Evolutionary conservation across 2,329 filamentous ascomycete species (phyloP).

Genomic region (Diaporthe humulicola): DNA sequence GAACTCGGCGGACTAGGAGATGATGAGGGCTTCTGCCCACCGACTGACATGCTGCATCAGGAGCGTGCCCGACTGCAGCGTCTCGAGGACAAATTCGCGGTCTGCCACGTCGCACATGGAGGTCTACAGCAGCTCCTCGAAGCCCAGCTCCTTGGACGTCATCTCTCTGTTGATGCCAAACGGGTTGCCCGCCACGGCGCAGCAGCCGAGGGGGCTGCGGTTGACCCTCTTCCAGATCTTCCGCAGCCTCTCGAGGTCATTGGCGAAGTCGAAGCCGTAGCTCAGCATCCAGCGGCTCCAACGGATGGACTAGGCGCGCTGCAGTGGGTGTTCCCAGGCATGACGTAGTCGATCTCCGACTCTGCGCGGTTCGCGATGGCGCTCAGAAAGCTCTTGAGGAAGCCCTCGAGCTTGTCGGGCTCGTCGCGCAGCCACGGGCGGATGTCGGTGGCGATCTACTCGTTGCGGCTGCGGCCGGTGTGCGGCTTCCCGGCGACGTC

Average conservation of each 20-base stretch:
- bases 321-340: conserved; percentile 93
- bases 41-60: conserved; percentile 85
- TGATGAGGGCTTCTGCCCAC: conserved; percentile 88
- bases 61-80: conserved; percentile 82
- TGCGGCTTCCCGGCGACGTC: conserved; percentile 90
- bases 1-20: conserved; percentile 83
- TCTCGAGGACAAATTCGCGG: conserved; percentile 86
- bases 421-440: conserved; percentile 87
- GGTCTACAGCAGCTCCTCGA: conserved; percentile 81
- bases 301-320: conserved; percentile 83
- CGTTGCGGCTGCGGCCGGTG: conserved; percentile 88
- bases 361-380: conserved; percentile 79
- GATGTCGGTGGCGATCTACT: conserved; percentile 93
- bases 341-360: conserved; percentile 80
- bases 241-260: conserved; percentile 82
- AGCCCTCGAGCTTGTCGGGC: conserved; percentile 76
- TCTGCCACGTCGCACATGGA: conserved; percentile 82
- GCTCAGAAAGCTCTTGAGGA: conserved; percentile 77
- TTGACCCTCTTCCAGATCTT: conserved; percentile 83
- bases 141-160: conserved; percentile 85
- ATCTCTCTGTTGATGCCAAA: conserved; percentile 85
- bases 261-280: conserved; percentile 78
- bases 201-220: conserved; percentile 77
- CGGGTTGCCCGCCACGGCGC: conserved; percentile 84
- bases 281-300: conserved; percentile 88